phyloP scores from a whole-genome alignment of 495 filamentous ascomycete species.

The Staphylotrichum longicolle region DNA sequence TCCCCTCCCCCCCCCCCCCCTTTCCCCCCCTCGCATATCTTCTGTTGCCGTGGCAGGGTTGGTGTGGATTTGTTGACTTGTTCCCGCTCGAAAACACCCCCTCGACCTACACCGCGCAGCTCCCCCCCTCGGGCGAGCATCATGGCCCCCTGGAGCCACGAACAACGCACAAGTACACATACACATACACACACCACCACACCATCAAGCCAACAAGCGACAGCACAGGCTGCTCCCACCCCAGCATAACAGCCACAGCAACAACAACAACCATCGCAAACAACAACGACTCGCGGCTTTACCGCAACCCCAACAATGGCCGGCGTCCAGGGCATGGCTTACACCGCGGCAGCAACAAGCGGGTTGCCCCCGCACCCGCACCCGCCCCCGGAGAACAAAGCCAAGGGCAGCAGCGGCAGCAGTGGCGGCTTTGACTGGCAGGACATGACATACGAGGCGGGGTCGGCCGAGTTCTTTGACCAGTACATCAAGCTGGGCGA shows the following conservation, averaged over 20 bases:
- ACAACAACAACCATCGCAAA: no score
- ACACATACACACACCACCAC: conserved; percentile 8
- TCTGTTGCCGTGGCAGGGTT: conserved; percentile 30
- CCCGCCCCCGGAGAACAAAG: conserved; percentile 38
- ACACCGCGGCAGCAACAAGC: conserved; percentile 12
- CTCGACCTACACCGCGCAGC: conserved; percentile 9
- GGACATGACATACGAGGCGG: conserved; percentile 34
- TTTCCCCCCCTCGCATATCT: conserved; percentile 18
- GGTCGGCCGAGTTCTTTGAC: conserved; percentile 47
- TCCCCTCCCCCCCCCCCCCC: conserved; percentile 14
- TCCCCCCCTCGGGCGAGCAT: conserved; percentile 3
- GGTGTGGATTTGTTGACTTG: conserved; percentile 29
- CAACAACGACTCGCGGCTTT: not conserved
- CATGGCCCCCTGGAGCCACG: conserved; percentile 22
- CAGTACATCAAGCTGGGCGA: conserved; percentile 44
- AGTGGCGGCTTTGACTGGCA: conserved; percentile 27
- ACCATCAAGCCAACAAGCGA: not conserved
- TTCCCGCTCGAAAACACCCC: conserved; percentile 13
- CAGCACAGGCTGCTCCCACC: not conserved
- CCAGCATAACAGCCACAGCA: not conserved
- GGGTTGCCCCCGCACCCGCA: conserved; percentile 14
- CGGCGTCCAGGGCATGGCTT: conserved; percentile 28
- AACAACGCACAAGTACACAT: not conserved
- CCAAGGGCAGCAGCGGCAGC: conserved; percentile 31
- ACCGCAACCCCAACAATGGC: conserved; percentile 25